Evolutionary conservation across 1,284 basidiomycete genomes (phyloP), one percentile per base, ranked within the genome.

Genomic region (Xanthoconium separans): DNA sequence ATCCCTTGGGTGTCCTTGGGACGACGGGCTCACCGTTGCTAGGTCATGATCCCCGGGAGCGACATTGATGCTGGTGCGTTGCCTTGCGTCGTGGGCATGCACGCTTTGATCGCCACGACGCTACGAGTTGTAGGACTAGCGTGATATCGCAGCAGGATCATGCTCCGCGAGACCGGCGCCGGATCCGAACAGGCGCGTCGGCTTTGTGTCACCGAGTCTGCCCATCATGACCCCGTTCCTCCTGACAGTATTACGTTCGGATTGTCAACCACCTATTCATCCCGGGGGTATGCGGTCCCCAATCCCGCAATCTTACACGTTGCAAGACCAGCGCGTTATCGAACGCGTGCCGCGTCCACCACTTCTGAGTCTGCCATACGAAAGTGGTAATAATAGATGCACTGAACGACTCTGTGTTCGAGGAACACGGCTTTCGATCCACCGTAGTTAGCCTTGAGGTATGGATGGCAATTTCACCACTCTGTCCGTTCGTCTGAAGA

Each of bases 391-490:
- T 22, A 16, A 40, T 68, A 1, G 69, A 70, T 16, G 27, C 15
- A 9, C 44, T 62, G 1, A 29, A 59, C n/a, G 68, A 71, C 16
- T 3, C 13, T 1, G 50, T 69, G 2, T 47, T 70, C 0, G 60
- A 37, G 2, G 27, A 58, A 15, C 48, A 57, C 1, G 54, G 66
- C 2, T 71, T 66, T 58, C 56, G 69, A 29, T n/a, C 51, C 1
- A 67, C 54, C 6, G 47, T 55, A 18, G 18, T 68, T 9, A 53
- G 54, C 12, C 44, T 71, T 29, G 54, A 67, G 55, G 66, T 69
- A 20, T 34, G 54, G 6, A 24, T 4, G 0, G 18, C 44, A 1
- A 6, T 20, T 43, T 45, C 29, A 11, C 15, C 29, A 4, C 13
- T 6, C 9, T 43, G 18, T 27, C 29, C 5, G 18, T 37, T 20